Evolutionary conservation across 176 grass and related monocot species (phyloP).

Genomic region (Phoenix roebelenii): DNA sequence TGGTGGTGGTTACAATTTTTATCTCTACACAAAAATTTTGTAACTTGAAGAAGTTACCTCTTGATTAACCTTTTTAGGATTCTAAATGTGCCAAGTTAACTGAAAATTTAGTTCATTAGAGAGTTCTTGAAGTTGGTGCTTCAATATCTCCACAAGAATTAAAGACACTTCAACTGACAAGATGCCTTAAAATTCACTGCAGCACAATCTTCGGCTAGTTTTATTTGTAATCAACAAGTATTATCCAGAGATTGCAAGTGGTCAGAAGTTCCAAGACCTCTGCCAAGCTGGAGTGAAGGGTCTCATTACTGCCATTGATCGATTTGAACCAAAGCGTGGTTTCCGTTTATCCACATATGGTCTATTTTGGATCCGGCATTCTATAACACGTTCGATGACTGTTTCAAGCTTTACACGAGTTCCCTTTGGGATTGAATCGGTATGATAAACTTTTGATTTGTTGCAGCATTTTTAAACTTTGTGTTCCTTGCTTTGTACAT

Average conservation of each 20-base stretch:
- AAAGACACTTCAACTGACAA: neutral
- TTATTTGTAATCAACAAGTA: slow-evolving; percentile 81
- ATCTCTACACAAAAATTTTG: neutral
- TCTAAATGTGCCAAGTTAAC: too few species aligned
- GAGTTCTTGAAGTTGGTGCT: neutral
- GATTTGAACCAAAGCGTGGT: slow-evolving; percentile 73
- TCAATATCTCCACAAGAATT: too few species aligned
- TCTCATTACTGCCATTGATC: slow-evolving; percentile 66
- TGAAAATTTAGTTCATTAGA: neutral
- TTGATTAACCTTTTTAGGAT: too few species aligned
- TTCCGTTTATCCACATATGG: slow-evolving; percentile 78
- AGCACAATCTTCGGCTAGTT: slow-evolving; percentile 88
- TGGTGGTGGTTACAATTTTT: too few species aligned
- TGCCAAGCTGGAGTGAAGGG: slow-evolving; percentile 85
- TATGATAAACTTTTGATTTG: slow-evolving; percentile 14
- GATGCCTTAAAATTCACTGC: slow-evolving; percentile 7
- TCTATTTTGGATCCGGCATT: slow-evolving; percentile 86
- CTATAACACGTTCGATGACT: slow-evolving; percentile 60
- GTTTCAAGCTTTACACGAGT: slow-evolving; percentile 75
- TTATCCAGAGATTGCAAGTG: slow-evolving; percentile 48
- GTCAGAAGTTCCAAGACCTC: slow-evolving; percentile 58
- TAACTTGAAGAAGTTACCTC: neutral
- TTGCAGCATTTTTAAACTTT: too few species aligned
- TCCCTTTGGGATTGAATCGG: slow-evolving; percentile 76
- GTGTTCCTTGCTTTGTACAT: too few species aligned